phyloP scores from a whole-genome alignment of 1,284 basidiomycete species.

The Fomitiporia mediterranea region DNA sequence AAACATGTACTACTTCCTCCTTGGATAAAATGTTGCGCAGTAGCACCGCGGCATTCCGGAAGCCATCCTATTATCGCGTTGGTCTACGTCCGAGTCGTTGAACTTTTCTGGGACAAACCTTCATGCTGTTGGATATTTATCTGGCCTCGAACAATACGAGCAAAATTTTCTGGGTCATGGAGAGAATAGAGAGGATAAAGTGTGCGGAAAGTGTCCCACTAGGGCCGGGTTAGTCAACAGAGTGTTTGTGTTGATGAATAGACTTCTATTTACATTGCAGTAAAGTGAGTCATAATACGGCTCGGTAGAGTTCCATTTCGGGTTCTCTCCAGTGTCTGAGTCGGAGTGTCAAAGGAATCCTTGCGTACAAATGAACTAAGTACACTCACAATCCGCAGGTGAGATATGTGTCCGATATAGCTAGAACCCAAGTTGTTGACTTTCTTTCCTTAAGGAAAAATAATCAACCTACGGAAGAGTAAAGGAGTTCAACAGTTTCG shows the following conservation, averaged over 20 bases:
- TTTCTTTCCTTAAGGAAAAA: no score
- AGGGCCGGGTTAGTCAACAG: not conserved
- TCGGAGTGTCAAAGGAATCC: not conserved
- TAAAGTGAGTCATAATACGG: slow-evolving; percentile 68
- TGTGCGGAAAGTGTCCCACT: slow-evolving; percentile 66
- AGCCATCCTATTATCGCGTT: slow-evolving; percentile 44
- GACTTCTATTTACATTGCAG: slow-evolving; percentile 47
- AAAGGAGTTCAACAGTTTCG: slow-evolving; percentile 51
- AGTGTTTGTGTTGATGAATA: not conserved
- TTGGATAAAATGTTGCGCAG: slow-evolving; percentile 47
- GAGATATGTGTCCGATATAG: slow-evolving; percentile 63
- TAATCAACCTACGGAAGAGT: slow-evolving; percentile 45
- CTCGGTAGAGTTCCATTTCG: slow-evolving; percentile 57
- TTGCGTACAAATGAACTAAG: not conserved
- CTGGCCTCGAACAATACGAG: slow-evolving; percentile 54
- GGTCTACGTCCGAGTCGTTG: not conserved
- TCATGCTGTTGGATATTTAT: slow-evolving; percentile 64
- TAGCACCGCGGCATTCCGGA: slow-evolving; percentile 57
- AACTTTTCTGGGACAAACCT: slow-evolving; percentile 34
- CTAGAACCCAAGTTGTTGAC: slow-evolving; percentile 29
- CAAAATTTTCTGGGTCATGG: slow-evolving; percentile 55
- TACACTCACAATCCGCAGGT: slow-evolving; percentile 54
- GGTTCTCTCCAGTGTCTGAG: slow-evolving; percentile 65
- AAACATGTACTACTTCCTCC: slow-evolving; percentile 54
- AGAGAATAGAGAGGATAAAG: slow-evolving; percentile 55